Percentiles rank a stretch among this genome's conserved stretches.
Evolutionary conservation across 2,329 filamentous ascomycete species (phyloP).

Genomic region (Talaromyces sp.): DNA sequence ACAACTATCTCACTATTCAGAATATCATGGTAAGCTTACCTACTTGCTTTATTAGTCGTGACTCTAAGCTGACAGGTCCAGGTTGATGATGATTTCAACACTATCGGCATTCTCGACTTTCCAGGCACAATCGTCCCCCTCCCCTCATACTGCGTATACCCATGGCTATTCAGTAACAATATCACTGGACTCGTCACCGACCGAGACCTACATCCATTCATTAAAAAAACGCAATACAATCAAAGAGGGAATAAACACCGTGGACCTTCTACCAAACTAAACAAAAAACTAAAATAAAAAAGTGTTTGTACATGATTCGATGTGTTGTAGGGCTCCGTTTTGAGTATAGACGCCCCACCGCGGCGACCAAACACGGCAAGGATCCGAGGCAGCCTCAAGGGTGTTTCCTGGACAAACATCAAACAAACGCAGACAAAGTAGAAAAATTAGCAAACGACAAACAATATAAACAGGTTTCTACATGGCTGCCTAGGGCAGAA

Average conservation of each 20-base stretch:
- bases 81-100: conserved; percentile 14
- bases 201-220: not conserved
- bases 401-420: not conserved
- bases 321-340: not conserved
- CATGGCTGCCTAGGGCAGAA: not conserved
- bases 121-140: conserved; percentile 12
- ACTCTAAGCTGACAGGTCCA: not conserved
- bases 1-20: conserved; percentile 1
- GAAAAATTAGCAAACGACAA: not conserved
- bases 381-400: not conserved
- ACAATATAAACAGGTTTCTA: not conserved
- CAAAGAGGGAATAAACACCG: not conserved
- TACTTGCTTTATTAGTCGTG: not conserved
- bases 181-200: not conserved
- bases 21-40: not conserved
- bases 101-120: conserved; percentile 13
- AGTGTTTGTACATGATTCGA: too few species aligned
- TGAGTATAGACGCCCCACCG: not conserved
- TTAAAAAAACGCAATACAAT: not conserved
- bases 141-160: conserved; percentile 6
- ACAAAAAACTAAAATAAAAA: too few species aligned
- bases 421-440: not conserved
- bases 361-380: not conserved
- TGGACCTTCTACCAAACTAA: too few species aligned
- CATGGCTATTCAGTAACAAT: not conserved